A percentile compares a stretch with the other conserved stretches of the same genome.
Evolutionary conservation across 805 yeast genomes (phyloP).

Genomic region (Wickerhamiella brachini): DNA sequence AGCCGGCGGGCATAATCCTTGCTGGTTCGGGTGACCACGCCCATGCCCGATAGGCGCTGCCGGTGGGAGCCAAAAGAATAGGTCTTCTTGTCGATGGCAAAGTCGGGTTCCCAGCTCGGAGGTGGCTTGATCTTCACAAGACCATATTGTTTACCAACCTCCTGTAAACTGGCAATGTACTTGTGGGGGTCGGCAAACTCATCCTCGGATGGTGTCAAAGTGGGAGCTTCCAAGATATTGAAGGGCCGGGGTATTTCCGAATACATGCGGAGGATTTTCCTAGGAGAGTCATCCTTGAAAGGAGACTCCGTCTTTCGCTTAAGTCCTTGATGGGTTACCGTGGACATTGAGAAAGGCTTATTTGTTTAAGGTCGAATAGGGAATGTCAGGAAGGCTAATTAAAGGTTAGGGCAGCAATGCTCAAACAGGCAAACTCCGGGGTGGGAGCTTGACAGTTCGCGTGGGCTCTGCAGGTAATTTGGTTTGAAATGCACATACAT

Average conservation of each 20-base stretch:
- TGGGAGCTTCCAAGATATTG: conserved; percentile 35
- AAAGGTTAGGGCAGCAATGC: background rate
- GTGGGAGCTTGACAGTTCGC: too few relatives aligned
- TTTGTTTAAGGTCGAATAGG: background rate
- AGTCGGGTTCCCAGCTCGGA: conserved; percentile 28
- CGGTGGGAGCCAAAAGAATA: conserved; percentile 19
- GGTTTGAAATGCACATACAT: too few relatives aligned
- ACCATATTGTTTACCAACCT: conserved; percentile 48
- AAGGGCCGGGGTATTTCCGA: background rate
- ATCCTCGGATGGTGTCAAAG: conserved; percentile 37
- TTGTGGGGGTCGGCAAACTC: conserved; percentile 52
- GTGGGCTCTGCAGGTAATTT: too few relatives aligned
- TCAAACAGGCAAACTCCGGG: too few relatives aligned
- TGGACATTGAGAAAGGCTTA: background rate
- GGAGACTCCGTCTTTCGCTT: background rate
- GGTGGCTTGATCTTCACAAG: conserved; percentile 68
- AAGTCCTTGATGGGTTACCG: background rate
- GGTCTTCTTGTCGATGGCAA: conserved; percentile 22
- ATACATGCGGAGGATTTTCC: background rate
- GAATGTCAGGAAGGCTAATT: background rate
- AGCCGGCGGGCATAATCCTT: conserved; percentile 12
- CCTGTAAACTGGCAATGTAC: conserved; percentile 42
- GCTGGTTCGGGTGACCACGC: conserved; percentile 23
- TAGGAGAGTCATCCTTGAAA: background rate
- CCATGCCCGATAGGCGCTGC: conserved; percentile 25